Base-by-base conservation (phyloP, 352 stramenopile genomes). In the Phytopythium helicoides region DNA sequence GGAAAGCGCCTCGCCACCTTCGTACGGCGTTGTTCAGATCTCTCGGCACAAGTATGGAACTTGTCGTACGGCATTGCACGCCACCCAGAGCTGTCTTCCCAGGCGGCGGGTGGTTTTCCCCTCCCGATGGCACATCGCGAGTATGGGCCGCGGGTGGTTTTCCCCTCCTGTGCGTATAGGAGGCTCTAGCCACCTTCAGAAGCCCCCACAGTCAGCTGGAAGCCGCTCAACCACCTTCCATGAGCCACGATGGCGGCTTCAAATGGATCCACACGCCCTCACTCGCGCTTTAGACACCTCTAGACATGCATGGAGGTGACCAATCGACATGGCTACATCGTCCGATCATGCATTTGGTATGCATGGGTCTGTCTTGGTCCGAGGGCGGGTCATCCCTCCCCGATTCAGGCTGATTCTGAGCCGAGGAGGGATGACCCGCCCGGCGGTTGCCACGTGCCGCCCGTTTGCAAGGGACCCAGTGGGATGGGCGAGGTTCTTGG, bases 21-120 rank as follows among this genome's bases (percentile, higher is more conserved):
- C 59, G 59, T 66, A 66, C 59, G 59, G 59, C 59, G 59, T 25
- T 66, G 59, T 63, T 41, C 54, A 31, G 38, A 48, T 65, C 18
- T 61, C 47, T 65, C 48, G 37, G 38, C 52, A 33, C 46, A 15
- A 57, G 46, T 65, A 65, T 65, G 39, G 49, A 26, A 2, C 42
- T 18, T 26, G 58, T 58, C 57, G 57, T 64, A 64, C 57, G 57
- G 57, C 57, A 34, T 26, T 64, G 57, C 31, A 63, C 56, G 36
- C 48, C 21, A 37, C 52, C 55, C 45, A 46, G 33, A 38, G 31
- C 18, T 39, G 28, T 52, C 19, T 36, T 25, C 40, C 40, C 11
- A 25, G 18, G n/a, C 12, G 18, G 45, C 45, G 45, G 45, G 45
- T 52, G 45, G 45, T 52, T 41, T 52, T 52, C 45, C 45, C 45